Evolutionary conservation across 345 rosid genomes (phyloP).

Genomic region (Pistacia vera): DNA sequence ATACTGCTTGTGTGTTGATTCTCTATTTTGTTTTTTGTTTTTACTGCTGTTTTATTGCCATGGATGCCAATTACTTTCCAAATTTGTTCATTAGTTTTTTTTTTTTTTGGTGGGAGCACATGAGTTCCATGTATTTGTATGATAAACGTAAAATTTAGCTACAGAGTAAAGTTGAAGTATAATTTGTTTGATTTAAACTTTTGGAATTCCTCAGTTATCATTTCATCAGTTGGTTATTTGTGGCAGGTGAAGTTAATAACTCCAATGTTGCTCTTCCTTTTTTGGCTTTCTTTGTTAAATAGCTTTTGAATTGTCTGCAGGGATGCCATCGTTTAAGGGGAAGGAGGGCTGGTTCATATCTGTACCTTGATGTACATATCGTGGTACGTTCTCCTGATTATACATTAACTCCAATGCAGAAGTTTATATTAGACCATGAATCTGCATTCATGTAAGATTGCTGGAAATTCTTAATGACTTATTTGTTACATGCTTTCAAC

Average conservation of each 20-base stretch:
- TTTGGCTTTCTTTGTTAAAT: slow-evolving; percentile 4
- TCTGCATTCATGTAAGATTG: not conserved
- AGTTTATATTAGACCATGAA: not conserved
- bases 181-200: not conserved
- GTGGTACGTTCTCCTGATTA: slow-evolving; percentile 55
- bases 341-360: slow-evolving; percentile 89
- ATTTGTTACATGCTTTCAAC: not conserved
- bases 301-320: slow-evolving; percentile 35
- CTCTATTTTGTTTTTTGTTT: too few species aligned
- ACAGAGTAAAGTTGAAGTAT: not conserved
- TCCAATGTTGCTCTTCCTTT: not conserved
- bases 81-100: too few species aligned
- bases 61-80: too few species aligned
- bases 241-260: slow-evolving; percentile 3
- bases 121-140: too few species aligned
- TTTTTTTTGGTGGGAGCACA: too few species aligned
- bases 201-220: not conserved
- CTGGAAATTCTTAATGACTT: not conserved
- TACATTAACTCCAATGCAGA: not conserved
- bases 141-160: not conserved
- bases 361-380: slow-evolving; percentile 91
- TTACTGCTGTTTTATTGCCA: too few species aligned
- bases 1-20: not conserved
- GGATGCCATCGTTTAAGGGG: slow-evolving; percentile 97
- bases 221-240: not conserved